Base-by-base conservation (phyloP, 202 grass and related monocot genomes). In the Brachypodium distachyon region DNA sequence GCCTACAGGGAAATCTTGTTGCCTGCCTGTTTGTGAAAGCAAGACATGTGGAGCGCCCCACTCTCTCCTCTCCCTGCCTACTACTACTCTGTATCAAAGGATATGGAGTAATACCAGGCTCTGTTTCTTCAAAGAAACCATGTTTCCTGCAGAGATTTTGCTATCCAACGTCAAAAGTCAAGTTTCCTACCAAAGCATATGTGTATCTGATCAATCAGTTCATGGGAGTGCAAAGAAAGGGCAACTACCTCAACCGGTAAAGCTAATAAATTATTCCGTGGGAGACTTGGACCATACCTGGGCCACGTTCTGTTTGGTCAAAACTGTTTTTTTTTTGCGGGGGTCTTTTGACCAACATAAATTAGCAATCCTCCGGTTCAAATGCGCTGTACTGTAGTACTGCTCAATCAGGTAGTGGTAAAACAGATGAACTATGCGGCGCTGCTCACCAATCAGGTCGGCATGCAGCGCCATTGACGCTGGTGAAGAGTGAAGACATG, bases 1-100 rank as follows among this genome's bases (percentile, higher is more conserved):
- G 29, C 78, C n/a, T n/a, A n/a, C n/a, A n/a, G n/a, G n/a, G n/a
- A n/a, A 38, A 66, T 65, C 84, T 22, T 51, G 77, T 40, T 68
- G 51, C 43, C 49, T 82, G 73, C 6, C 73, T 58, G 40, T 6
- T 57, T 48, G 63, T 38, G 11, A 12, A 59, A 58, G 19, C 12
- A 6, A 31, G 33, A 32, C 13, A 39, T 44, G 31, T 52, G 64
- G 4, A 77, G 66, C 56, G 58, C 59, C 72, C 7, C 52, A 18
- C 21, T 42, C 25, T 21, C 31, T 62, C 26, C 37, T 29, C 50
- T 33, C 21, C 28, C 37, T 19, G 37, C 5, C 12, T 46, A 28
- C 62, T 62, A 21, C 2, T 31, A 22, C 12, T 43, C 41, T 13
- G 14, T 43, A 43, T 16, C 41, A 2, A 14, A 43, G 41, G 41